Conservation (phyloP, 2,329 filamentous ascomycete species). For the Verticillium albo-atrum region DNA sequence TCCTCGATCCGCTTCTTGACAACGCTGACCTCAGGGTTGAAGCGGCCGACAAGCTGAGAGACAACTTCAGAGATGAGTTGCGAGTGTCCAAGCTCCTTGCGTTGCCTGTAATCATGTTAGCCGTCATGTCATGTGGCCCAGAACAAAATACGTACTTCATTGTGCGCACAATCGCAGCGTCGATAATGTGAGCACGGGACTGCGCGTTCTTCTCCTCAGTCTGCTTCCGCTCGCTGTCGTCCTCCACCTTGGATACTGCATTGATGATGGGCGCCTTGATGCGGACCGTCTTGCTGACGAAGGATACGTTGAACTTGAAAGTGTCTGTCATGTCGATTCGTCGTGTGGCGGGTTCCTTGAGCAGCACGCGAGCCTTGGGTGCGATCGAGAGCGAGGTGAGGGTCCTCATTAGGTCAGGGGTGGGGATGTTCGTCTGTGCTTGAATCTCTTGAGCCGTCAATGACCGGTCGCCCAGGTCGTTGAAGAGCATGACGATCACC, state of each 20-base stretch:
- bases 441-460: constrained; percentile 74
- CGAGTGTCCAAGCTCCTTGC: constrained; percentile 66
- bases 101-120: constrained; percentile 51
- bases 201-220: constrained; percentile 75
- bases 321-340: constrained; percentile 70
- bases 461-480: constrained; percentile 57
- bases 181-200: constrained; percentile 64
- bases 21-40: constrained; percentile 71
- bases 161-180: constrained; percentile 74
- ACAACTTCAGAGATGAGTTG: constrained; percentile 69
- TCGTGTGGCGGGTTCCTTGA: constrained; percentile 77
- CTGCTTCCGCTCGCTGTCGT: constrained; percentile 59
- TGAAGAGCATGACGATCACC: constrained; percentile 86
- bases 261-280: constrained; percentile 87
- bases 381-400: constrained; percentile 78
- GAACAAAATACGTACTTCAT: constrained; percentile 65
- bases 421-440: constrained; percentile 72
- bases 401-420: constrained; percentile 68
- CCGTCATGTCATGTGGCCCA: background rate
- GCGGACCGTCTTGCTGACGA: constrained; percentile 76
- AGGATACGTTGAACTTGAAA: constrained; percentile 79
- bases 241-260: constrained; percentile 80
- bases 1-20: constrained; percentile 81
- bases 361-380: constrained; percentile 75
- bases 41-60: constrained; percentile 61